Percentiles rank a stretch among this genome's conserved stretches.
Evolutionary conservation across 352 stramenopile species (phyloP).

Genomic region (Paralagenidium karlingii): DNA sequence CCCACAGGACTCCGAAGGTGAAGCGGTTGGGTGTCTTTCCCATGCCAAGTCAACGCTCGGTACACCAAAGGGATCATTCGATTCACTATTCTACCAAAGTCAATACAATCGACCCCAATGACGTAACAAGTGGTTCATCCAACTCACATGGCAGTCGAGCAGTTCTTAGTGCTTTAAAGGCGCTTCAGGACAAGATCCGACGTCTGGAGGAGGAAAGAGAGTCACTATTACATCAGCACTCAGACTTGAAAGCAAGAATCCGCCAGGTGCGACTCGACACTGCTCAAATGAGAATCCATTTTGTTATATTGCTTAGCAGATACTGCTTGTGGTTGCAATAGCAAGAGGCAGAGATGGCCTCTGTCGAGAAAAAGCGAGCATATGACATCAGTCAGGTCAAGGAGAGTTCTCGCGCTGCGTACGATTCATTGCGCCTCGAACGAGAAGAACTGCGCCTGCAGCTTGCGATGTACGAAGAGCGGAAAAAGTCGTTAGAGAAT

Average conservation of each 20-base stretch:
- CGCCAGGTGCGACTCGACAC: conserved; percentile 24
- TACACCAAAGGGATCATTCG: conserved; percentile 3
- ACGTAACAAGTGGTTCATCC: too few relatives aligned
- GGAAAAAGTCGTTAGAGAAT: conserved; percentile 18
- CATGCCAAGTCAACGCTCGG: too few relatives aligned
- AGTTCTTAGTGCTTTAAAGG: conserved; percentile 57
- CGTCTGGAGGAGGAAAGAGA: conserved; percentile 55
- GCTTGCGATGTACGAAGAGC: conserved; percentile 32
- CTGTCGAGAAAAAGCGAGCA: conserved; percentile 44
- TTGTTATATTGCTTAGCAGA: background rate
- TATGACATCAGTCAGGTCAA: conserved; percentile 61
- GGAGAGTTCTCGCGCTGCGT: conserved; percentile 44
- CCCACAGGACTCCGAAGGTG: too few relatives aligned
- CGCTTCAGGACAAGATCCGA: conserved; percentile 66
- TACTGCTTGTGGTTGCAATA: conserved; percentile 1
- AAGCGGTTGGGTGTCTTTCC: too few relatives aligned
- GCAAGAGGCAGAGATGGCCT: conserved; percentile 29
- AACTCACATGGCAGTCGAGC: conserved; percentile 51
- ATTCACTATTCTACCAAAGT: background rate
- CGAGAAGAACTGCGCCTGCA: conserved; percentile 46
- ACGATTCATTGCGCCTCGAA: conserved; percentile 45
- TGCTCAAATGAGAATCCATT: background rate
- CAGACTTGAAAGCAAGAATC: conserved; percentile 28
- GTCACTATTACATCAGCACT: conserved; percentile 39
- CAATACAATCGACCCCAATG: conserved; percentile 2